Percentiles rank a stretch among this genome's conserved stretches.
phyloP scores from a whole-genome alignment of 2,329 filamentous ascomycete genomes.

The Thielaviopsis punctulata region DNA sequence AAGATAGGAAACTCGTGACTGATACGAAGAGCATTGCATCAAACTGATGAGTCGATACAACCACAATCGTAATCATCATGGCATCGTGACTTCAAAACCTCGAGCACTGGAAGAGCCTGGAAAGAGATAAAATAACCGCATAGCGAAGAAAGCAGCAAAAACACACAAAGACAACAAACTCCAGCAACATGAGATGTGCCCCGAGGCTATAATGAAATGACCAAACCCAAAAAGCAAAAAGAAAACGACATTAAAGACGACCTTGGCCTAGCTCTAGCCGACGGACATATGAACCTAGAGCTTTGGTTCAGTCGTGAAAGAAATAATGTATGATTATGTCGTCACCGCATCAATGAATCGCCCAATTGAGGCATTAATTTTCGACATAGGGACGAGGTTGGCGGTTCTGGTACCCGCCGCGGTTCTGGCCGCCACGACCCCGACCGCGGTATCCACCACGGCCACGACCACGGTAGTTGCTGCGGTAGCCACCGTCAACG shows the following conservation, averaged over 20 bases:
- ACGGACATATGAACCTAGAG: not conserved
- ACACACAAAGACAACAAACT: not conserved
- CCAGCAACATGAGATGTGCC: not conserved
- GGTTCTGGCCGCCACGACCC: slow-evolving; percentile 25
- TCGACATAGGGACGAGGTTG: slow-evolving; percentile 2
- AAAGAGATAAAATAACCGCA: not conserved
- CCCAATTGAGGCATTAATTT: not conserved
- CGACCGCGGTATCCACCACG: slow-evolving; percentile 41
- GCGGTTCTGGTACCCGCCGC: slow-evolving; percentile 16
- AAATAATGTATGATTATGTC: not conserved
- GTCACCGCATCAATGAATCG: not conserved
- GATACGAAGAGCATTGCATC: not conserved
- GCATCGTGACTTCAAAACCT: not conserved
- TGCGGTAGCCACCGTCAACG: slow-evolving; percentile 64
- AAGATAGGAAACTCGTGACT: not conserved
- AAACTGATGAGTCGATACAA: not conserved
- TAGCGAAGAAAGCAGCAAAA: not conserved
- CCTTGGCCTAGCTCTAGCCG: not conserved
- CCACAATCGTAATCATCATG: not conserved
- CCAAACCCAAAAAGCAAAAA: not conserved
- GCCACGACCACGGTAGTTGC: slow-evolving; percentile 63
- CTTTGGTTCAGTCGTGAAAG: not conserved
- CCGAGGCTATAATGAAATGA: not conserved
- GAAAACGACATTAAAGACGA: not conserved
- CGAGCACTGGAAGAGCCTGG: not conserved